Conservation (phyloP, 768 basidiomycete species). For the Arthromyces matolae region DNA sequence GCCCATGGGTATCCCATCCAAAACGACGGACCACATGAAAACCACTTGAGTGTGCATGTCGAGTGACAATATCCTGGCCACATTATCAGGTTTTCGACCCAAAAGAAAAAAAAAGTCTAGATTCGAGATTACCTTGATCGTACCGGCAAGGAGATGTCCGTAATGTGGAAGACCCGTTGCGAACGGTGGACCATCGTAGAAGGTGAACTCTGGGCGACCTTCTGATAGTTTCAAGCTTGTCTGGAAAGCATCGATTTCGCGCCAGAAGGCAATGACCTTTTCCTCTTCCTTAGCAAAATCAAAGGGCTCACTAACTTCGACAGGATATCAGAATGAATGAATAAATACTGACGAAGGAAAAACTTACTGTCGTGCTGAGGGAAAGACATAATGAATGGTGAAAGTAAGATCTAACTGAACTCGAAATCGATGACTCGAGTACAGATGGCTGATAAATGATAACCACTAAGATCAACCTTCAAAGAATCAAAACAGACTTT, state of each 20-base stretch:
- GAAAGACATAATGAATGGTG: constrained; percentile 49
- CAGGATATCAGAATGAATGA: constrained; percentile 14
- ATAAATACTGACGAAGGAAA: constrained; percentile 1
- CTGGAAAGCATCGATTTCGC: constrained; percentile 95
- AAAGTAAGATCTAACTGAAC: neutral
- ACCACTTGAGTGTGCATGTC: constrained; percentile 91
- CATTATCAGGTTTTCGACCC: neutral
- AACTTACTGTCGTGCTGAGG: constrained; percentile 70
- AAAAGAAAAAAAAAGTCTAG: neutral
- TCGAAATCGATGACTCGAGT: constrained; percentile 13
- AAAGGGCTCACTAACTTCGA: constrained; percentile 68
- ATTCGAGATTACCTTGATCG: constrained; percentile 68
- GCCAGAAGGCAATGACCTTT: constrained; percentile 88
- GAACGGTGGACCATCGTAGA: constrained; percentile 97
- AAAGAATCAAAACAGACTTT: neutral
- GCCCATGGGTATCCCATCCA: constrained; percentile 98
- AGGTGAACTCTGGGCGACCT: constrained; percentile 85
- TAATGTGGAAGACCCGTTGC: constrained; percentile 97
- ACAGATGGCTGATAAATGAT: constrained; percentile 11
- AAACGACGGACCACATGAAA: constrained; percentile 91
- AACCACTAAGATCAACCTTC: constrained; percentile 14
- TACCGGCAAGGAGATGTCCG: constrained; percentile 89
- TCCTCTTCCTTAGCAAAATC: constrained; percentile 87
- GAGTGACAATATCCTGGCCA: constrained; percentile 91
- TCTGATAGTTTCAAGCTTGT: constrained; percentile 91